Evolutionary conservation across 2,329 filamentous ascomycete genomes (phyloP).

Genomic region (Botrytis hyacinthi): DNA sequence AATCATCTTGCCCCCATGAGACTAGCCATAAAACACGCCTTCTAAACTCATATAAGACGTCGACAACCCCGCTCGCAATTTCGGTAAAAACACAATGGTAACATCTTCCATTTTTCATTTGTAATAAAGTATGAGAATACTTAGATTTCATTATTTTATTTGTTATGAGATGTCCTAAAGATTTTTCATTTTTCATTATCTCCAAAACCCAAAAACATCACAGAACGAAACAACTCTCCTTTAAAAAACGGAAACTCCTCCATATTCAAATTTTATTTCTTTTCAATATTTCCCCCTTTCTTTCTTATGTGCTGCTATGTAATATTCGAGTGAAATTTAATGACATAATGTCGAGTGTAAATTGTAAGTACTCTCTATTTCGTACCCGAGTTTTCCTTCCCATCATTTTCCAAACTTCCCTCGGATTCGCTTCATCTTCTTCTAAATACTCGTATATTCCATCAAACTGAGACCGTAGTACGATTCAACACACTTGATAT

Average conservation of each 20-base stretch:
- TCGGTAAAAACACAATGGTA: not conserved
- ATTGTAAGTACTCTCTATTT: not conserved
- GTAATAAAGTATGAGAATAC: not conserved
- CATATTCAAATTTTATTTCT: not conserved
- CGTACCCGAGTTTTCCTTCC: not conserved
- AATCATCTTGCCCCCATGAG: not conserved
- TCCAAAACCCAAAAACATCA: not conserved
- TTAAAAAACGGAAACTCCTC: not conserved
- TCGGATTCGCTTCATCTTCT: not conserved
- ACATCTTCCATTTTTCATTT: not conserved
- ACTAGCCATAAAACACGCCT: not conserved
- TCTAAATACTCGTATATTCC: not conserved
- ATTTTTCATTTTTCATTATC: not conserved
- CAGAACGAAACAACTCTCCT: not conserved
- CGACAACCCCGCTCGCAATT: not conserved
- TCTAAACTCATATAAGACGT: not conserved
- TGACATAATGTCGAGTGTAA: not conserved
- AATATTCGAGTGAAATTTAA: not conserved
- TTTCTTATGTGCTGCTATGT: not conserved
- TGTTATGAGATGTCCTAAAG: not conserved
- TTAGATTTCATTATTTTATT: not conserved
- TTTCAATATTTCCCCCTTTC: not conserved
- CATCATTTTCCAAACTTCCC: not conserved
- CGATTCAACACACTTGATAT: not conserved
- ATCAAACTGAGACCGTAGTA: not conserved